Evolutionary conservation across 202 grass and related monocot species (phyloP).

Genomic region (Zoysia matrella): DNA sequence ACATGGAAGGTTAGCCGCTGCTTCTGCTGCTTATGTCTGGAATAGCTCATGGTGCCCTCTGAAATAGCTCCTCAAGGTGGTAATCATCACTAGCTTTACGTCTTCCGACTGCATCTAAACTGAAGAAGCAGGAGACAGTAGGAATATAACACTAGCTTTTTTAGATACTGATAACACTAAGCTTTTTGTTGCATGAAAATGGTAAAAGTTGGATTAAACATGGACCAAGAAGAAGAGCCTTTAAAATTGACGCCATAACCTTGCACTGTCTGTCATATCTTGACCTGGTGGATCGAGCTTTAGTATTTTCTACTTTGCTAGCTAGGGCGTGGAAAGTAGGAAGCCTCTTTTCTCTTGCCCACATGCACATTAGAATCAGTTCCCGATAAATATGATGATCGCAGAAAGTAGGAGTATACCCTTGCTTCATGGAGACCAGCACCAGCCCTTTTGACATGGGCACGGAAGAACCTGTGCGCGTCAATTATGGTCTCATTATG

Average conservation of each 20-base stretch:
- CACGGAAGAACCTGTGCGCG: slow-evolving; percentile 32
- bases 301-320: slow-evolving; percentile 31
- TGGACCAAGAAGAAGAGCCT: slow-evolving; percentile 21
- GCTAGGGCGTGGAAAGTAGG: slow-evolving; percentile 42
- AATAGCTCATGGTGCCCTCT: too few species aligned
- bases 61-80: slow-evolving; percentile 65
- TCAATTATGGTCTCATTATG: slow-evolving; percentile 51
- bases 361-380: slow-evolving; percentile 52
- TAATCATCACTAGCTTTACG: background rate
- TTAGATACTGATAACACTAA: too few species aligned
- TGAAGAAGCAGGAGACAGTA: too few species aligned
- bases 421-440: slow-evolving; percentile 51
- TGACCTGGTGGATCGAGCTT: background rate
- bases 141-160: too few species aligned
- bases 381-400: slow-evolving; percentile 47
- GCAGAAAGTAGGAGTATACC: slow-evolving; percentile 31
- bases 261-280: slow-evolving; percentile 31
- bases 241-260: slow-evolving; percentile 34
- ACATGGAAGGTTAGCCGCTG: slow-evolving; percentile 55
- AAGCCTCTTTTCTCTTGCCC: slow-evolving; percentile 52
- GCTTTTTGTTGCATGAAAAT: background rate
- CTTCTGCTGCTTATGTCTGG: slow-evolving; percentile 51
- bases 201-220: slow-evolving; percentile 23
- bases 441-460: slow-evolving; percentile 46
- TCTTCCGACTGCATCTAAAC: too few species aligned